Evolutionary conservation across 352 stramenopile species (phyloP), one percentile per base, ranked within the genome.

Genomic region (Saprolegnia parasitica): DNA sequence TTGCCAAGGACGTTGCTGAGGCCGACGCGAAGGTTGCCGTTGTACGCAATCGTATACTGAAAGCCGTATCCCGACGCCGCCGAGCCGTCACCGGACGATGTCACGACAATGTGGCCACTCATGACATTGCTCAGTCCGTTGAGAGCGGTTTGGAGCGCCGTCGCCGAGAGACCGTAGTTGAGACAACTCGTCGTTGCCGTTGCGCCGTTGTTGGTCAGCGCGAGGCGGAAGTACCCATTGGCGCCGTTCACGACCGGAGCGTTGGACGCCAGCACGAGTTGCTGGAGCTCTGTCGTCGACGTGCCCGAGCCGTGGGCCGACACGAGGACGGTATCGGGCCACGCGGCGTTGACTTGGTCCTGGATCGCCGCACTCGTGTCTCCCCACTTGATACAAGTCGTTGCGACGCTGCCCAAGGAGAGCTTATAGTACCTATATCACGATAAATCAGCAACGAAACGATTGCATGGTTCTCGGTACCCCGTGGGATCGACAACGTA

Each of bases 21-120:
- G 3, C 83, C 82, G 21, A 85, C 83, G 11, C 65, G 68, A 13
- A 91, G 67, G 0, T 84, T 79, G 1, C 86, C 86, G 42, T 62
- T 67, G 50, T 91, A 94, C 29, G 79, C 63, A 57, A 94, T 80
- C 9, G 81, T 70, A 64, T 91, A 94, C 67, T 93, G 81, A 62
- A 87, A 94, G 0, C 86, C 86, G 65, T 87, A 94, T 10, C 86
- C 86, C 82, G 81, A 93, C 5, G 65, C 64, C 0, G 86, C 78
- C 13, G 79, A 73, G 0, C 84, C 86, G 45, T 93, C 84, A 0
- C 86, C 86, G 1, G 81, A 68, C 0, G 84, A 80, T 6, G 83
- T 90, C 0, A 93, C 84, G 35, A 81, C 79, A 18, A 93, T 75
- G 50, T 93, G 81, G 9, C 54, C 65, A 0, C 49, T 39, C 4